Evolutionary conservation across 2,329 filamentous ascomycete species (phyloP).

Genomic region (Aspergillus uvarum): DNA sequence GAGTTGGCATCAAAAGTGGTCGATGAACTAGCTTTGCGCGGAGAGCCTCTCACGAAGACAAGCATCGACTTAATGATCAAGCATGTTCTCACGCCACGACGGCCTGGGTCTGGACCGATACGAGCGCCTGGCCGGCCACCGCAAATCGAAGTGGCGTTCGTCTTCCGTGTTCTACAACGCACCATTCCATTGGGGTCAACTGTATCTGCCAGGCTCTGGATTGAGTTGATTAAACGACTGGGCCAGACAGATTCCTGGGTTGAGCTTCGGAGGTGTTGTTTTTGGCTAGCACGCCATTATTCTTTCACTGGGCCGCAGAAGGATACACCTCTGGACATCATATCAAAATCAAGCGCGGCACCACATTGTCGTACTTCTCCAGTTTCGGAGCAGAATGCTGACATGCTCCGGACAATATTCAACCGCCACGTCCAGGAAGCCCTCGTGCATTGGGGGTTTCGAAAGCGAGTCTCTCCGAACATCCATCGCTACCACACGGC

Average conservation of each 20-base stretch:
- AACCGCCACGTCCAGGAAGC: constrained; percentile 44
- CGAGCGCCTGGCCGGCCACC: constrained; percentile 27
- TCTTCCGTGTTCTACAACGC: constrained; percentile 50
- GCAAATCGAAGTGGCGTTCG: constrained; percentile 43
- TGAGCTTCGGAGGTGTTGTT: constrained; percentile 52
- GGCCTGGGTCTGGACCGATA: constrained; percentile 24
- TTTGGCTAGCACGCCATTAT: constrained; percentile 53
- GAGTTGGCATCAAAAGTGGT: constrained; percentile 34
- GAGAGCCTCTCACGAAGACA: constrained; percentile 42
- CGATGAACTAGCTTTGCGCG: constrained; percentile 52
- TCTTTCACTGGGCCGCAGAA: constrained; percentile 14
- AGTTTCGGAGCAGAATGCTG: constrained; percentile 17
- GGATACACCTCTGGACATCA: constrained; percentile 12
- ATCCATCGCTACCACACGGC: constrained; percentile 21
- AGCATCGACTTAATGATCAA: constrained; percentile 48
- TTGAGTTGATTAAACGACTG: constrained; percentile 58
- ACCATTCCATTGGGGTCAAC: constrained; percentile 47
- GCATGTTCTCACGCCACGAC: constrained; percentile 33
- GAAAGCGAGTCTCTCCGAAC: constrained; percentile 26
- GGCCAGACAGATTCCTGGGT: constrained; percentile 57
- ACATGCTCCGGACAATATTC: constrained; percentile 45
- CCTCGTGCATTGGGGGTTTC: constrained; percentile 54
- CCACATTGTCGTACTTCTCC: not conserved
- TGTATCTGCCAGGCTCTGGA: constrained; percentile 52
- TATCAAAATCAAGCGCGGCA: constrained; percentile 8